Percentiles rank a stretch among this genome's conserved stretches.
These are phyloP conservation scores for Fusarium aywerte DNA, from an alignment of 2,329 filamentous ascomycete genomes.

Conservation along the genomic window DNA sequence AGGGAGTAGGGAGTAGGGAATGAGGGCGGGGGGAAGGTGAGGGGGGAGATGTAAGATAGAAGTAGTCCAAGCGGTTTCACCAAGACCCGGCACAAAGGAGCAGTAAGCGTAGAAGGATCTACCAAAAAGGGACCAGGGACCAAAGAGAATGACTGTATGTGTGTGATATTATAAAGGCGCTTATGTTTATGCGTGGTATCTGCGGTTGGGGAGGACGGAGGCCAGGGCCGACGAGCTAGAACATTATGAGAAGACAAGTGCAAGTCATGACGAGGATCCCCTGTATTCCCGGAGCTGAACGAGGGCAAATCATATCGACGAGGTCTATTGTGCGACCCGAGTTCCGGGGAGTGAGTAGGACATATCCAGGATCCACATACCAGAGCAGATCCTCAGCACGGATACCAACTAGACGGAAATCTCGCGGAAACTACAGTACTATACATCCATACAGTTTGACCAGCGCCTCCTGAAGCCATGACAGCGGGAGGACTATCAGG, in stretches of 20 bases:
- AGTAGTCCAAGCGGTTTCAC: slow-evolving; percentile 27
- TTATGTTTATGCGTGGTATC: slow-evolving; percentile 21
- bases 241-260: slow-evolving; percentile 15
- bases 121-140: slow-evolving; percentile 19
- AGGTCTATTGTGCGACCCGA: background rate
- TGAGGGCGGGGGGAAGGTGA: slow-evolving; percentile 10
- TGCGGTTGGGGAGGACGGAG: background rate
- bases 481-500: slow-evolving; percentile 19
- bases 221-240: slow-evolving; percentile 10
- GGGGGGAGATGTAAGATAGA: slow-evolving; percentile 32
- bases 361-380: background rate
- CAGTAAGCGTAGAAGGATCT: slow-evolving; percentile 4
- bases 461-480: slow-evolving; percentile 17
- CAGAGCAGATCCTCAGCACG: background rate
- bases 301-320: background rate
- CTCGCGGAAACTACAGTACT: background rate
- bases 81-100: slow-evolving; percentile 31
- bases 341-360: slow-evolving; percentile 9
- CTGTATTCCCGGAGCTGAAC: slow-evolving; percentile 15
- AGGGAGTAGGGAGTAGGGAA: slow-evolving; percentile 24
- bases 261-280: slow-evolving; percentile 36
- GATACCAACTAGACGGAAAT: background rate
- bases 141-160: background rate
- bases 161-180: slow-evolving; percentile 21
- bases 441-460: background rate